A percentile compares a stretch with the other conserved stretches of the same genome.
phyloP scores from a whole-genome alignment of 345 rosid species.

The Moricandia arvensis region DNA sequence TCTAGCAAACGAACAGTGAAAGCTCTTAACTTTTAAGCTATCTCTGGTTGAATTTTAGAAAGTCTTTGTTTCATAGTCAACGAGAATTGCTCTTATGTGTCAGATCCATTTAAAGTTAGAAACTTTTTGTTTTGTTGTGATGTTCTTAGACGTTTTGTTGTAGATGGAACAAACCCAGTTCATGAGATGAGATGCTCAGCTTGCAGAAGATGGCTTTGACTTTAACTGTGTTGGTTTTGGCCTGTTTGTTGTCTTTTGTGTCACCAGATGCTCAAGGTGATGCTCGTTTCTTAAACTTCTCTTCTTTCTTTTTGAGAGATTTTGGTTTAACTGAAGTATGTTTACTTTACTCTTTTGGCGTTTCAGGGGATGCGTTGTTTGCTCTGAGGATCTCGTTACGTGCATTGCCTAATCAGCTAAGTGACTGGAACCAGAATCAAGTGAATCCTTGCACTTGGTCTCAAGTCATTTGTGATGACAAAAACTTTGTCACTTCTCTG shows the following conservation, averaged over 20 bases:
- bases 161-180: slow-evolving; percentile 26
- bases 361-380: slow-evolving; percentile 74
- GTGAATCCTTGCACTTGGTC: slow-evolving; percentile 97
- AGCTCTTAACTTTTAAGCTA: neutral
- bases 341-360: no score
- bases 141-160: neutral
- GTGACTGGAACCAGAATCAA: slow-evolving; percentile 79
- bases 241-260: slow-evolving; percentile 51
- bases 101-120: slow-evolving; percentile 28
- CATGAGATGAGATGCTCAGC: slow-evolving; percentile 37
- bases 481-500: slow-evolving; percentile 64
- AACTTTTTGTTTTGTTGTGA: neutral
- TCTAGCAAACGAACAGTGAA: neutral
- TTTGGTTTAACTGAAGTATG: neutral
- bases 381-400: slow-evolving; percentile 54
- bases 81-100: neutral
- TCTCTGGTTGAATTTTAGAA: neutral
- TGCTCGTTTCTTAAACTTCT: neutral
- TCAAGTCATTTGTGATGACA: slow-evolving; percentile 61
- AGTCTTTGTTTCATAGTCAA: neutral
- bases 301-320: neutral
- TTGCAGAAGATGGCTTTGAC: slow-evolving; percentile 52
- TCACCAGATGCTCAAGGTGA: slow-evolving; percentile 78
- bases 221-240: slow-evolving; percentile 45
- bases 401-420: slow-evolving; percentile 50